Percentiles rank a stretch among this genome's conserved stretches.
These are phyloP conservation scores for Cyberlindnera mycetangii DNA, from an alignment of 805 yeast species.

Conservation along the genomic window DNA sequence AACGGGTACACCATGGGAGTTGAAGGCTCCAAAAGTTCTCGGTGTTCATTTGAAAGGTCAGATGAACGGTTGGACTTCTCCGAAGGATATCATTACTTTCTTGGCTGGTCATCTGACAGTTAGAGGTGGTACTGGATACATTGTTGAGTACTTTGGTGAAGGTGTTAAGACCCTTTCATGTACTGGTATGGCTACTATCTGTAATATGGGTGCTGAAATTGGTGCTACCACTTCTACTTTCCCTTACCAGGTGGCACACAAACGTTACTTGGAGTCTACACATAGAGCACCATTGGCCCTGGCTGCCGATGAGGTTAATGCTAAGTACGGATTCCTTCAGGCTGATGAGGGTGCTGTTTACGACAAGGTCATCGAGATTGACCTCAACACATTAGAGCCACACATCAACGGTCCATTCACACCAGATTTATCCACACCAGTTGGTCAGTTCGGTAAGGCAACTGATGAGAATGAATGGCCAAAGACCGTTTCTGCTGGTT, in stretches of 20 bases:
- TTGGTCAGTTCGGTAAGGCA: slow-evolving; percentile 80
- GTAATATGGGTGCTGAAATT: slow-evolving; percentile 99
- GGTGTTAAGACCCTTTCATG: slow-evolving; percentile 88
- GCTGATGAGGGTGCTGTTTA: slow-evolving; percentile 95
- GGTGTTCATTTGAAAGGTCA: slow-evolving; percentile 93
- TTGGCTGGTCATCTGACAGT: slow-evolving; percentile 93
- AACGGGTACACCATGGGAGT: slow-evolving; percentile 98
- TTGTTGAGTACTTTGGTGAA: slow-evolving; percentile 94
- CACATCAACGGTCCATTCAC: slow-evolving; percentile 98
- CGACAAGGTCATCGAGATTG: slow-evolving; percentile 89
- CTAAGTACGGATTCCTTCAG: slow-evolving; percentile 57
- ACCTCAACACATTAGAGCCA: slow-evolving; percentile 87
- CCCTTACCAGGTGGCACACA: slow-evolving; percentile 87
- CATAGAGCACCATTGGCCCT: slow-evolving; percentile 80
- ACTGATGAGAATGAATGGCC: slow-evolving; percentile 93
- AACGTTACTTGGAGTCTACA: slow-evolving; percentile 78
- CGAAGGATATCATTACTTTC: slow-evolving; percentile 92
- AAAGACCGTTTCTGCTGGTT: slow-evolving; percentile 84
- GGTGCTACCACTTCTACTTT: slow-evolving; percentile 98
- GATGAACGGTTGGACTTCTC: slow-evolving; percentile 92
- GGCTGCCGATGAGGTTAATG: slow-evolving; percentile 61
- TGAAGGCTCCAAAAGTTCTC: slow-evolving; percentile 91
- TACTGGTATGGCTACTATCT: slow-evolving; percentile 99
- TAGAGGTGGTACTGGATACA: slow-evolving; percentile 96
- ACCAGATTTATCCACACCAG: slow-evolving; percentile 95